Percentiles rank a stretch among this genome's conserved stretches.
Conservation (phyloP, 192 early-diverging fungal species). For the Coemansia biformis region DNA sequence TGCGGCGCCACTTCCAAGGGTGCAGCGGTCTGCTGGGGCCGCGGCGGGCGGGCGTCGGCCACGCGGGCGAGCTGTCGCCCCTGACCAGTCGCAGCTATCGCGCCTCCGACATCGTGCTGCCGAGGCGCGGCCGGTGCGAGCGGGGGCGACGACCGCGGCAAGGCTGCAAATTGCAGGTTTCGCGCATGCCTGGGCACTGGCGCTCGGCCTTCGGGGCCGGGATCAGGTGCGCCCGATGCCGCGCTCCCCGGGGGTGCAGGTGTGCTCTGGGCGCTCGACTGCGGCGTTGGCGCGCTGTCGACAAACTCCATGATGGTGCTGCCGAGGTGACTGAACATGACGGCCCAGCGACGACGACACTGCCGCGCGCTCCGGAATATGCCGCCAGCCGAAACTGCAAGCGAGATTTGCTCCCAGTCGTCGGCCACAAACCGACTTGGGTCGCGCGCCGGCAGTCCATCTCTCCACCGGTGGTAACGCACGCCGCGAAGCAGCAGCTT, state of each 20-base stretch:
- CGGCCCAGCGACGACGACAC: conserved; percentile 45
- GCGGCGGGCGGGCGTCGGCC: neutral
- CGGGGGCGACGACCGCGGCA: conserved; percentile 45
- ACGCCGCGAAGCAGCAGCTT: conserved; percentile 36
- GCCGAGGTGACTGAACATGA: conserved; percentile 38
- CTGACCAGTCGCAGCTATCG: too few species aligned
- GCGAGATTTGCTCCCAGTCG: conserved; percentile 37
- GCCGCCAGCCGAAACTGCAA: conserved; percentile 10
- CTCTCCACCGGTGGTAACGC: conserved; percentile 29
- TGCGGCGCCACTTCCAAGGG: neutral
- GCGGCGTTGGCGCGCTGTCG: conserved; percentile 37
- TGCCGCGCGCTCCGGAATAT: conserved; percentile 25
- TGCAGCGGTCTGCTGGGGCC: neutral
- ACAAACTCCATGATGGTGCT: conserved; percentile 46
- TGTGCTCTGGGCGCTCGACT: conserved; percentile 35
- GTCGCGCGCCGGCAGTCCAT: conserved; percentile 14
- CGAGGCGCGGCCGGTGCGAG: conserved; percentile 2
- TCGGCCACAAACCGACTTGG: conserved; percentile 16
- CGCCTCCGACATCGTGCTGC: neutral
- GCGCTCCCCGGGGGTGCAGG: conserved; percentile 2
- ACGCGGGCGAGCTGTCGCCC: too few species aligned
- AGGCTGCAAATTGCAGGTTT: conserved; percentile 22
- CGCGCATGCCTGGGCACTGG: conserved; percentile 14
- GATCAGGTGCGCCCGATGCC: too few species aligned
- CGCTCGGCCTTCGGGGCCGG: neutral